A percentile compares a stretch with the other conserved stretches of the same genome.
Conservation (phyloP, 495 filamentous ascomycete genomes). For the Apiosordaria backusii region DNA sequence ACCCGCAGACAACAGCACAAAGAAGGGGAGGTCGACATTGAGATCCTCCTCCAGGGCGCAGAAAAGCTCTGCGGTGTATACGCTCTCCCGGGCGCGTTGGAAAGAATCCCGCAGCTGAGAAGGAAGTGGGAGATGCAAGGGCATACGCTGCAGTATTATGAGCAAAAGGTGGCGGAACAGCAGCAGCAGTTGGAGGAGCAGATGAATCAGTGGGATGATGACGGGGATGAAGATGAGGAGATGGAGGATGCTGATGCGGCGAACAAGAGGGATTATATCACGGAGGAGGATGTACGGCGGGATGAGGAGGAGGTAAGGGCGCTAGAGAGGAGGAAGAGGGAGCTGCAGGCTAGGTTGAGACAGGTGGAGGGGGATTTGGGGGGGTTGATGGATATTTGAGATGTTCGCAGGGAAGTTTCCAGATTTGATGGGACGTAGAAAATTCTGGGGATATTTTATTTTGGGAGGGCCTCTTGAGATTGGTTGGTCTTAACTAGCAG, state of each 20-base stretch:
- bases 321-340: constrained; percentile 71
- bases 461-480: neutral
- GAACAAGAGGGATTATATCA: constrained; percentile 48
- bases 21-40: constrained; percentile 63
- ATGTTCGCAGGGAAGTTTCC: neutral
- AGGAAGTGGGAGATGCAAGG: constrained; percentile 66
- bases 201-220: constrained; percentile 42
- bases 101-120: constrained; percentile 70
- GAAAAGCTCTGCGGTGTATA: constrained; percentile 90
- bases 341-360: constrained; percentile 71
- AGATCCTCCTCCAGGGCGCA: constrained; percentile 78
- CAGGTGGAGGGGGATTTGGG: constrained; percentile 79
- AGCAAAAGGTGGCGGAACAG: constrained; percentile 75
- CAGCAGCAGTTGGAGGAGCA: constrained; percentile 63
- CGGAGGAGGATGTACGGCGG: constrained; percentile 67
- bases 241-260: constrained; percentile 29
- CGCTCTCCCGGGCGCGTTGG: constrained; percentile 75
- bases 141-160: constrained; percentile 74
- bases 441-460: neutral
- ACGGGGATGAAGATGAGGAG: constrained; percentile 41
- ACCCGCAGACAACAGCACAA: constrained; percentile 44
- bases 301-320: constrained; percentile 78
- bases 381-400: constrained; percentile 51
- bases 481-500: constrained; percentile 6
- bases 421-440: neutral